Evolutionary conservation across 2,329 filamentous ascomycete genomes (phyloP).

Genomic region (Triangularia verruculosa): DNA sequence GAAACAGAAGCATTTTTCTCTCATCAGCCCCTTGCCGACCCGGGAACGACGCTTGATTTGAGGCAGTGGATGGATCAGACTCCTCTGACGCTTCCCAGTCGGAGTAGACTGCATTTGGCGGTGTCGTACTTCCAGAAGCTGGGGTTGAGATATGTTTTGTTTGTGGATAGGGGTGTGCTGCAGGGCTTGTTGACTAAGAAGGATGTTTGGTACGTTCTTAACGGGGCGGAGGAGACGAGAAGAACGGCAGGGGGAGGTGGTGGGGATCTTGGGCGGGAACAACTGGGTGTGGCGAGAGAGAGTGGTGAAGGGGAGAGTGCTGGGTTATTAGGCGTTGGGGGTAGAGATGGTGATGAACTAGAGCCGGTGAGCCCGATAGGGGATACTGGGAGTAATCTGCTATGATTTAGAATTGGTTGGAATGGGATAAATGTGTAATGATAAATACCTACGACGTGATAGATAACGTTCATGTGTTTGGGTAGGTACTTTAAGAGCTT

Average conservation of each 20-base stretch:
- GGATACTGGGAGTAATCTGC: conserved; percentile 26
- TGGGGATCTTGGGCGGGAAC: background rate
- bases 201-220: conserved; percentile 91
- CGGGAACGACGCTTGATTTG: conserved; percentile 75
- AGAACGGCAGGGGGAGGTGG: conserved; percentile 28
- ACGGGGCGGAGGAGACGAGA: conserved; percentile 66
- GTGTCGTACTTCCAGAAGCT: conserved; percentile 93
- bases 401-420: background rate
- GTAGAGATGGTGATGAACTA: conserved; percentile 18
- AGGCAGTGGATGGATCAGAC: conserved; percentile 99
- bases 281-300: conserved; percentile 20
- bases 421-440: background rate
- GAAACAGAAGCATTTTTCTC: conserved; percentile 81
- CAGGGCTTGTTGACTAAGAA: conserved; percentile 93
- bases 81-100: conserved; percentile 80
- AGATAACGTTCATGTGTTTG: too few relatives aligned
- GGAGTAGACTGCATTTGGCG: conserved; percentile 76
- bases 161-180: conserved; percentile 76
- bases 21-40: conserved; percentile 78
- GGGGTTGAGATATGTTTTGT: conserved; percentile 84
- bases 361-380: conserved; percentile 15
- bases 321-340: conserved; percentile 22
- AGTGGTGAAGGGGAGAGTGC: conserved; percentile 25
- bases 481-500: too few relatives aligned
- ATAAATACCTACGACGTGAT: background rate